Conservation (phyloP, 2,329 filamentous ascomycete species). For the Akanthomyces uredinophilus region DNA sequence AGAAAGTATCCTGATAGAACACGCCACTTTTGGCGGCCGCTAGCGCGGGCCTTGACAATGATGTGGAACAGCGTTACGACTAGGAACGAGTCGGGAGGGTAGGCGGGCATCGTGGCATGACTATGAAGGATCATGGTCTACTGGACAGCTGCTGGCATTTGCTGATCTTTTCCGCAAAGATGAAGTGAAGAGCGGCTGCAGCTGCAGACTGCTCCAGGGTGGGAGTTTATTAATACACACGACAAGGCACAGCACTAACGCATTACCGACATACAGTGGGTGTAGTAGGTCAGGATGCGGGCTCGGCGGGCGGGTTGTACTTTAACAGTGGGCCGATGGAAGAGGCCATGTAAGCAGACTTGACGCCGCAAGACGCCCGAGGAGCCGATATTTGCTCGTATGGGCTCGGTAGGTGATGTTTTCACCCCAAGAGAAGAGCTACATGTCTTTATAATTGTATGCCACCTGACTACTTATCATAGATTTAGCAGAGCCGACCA, state of each 20-base stretch:
- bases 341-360: slow-evolving; percentile 9
- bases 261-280: too few relatives aligned
- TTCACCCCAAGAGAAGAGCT: too few relatives aligned
- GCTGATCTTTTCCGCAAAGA: not conserved
- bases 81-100: not conserved
- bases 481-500: too few relatives aligned
- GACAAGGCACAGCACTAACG: too few relatives aligned
- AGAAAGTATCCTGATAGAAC: not conserved
- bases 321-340: not conserved
- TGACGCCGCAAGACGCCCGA: not conserved
- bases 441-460: too few relatives aligned
- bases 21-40: slow-evolving; percentile 2
- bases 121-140: not conserved
- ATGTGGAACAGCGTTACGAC: not conserved
- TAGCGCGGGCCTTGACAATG: not conserved
- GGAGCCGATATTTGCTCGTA: not conserved
- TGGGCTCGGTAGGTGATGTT: too few relatives aligned
- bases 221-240: too few relatives aligned
- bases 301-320: too few relatives aligned
- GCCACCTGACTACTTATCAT: too few relatives aligned
- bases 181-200: too few relatives aligned
- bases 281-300: too few relatives aligned
- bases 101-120: not conserved
- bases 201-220: too few relatives aligned
- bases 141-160: not conserved